Evolutionary conservation across 331 rosid species (phyloP), one percentile per base, ranked within the genome.

Genomic region (Stylosanthes scabra): DNA sequence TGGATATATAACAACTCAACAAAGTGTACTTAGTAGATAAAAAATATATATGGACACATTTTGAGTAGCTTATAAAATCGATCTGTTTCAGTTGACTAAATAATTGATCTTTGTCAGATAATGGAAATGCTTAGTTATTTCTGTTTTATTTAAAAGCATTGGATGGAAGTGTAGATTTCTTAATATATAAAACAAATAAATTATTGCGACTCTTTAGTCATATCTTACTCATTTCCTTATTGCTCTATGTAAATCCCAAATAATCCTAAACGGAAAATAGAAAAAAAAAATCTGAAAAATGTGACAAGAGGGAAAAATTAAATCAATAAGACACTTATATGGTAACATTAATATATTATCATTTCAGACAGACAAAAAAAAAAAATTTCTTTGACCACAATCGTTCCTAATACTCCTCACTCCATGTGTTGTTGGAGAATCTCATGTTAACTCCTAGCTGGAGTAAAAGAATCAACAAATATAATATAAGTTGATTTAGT

Each of bases 331-430:
- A 8, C 9, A 45, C 39, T 20, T 7, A 46, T 7, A 46, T 20
- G 46, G 10, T 40, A 34, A 13, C 41, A 41, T 57, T 51, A 20
- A 49, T 8, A 52, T 46, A 28, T 6, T 20, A 20, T 20, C 25
- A 20, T 20, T 20, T 20, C 25, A 20, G 25, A 20, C 25, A 20
- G 25, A 20, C 25, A 20, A 20, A 20, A 20, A 20, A 20, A 20
- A 20, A n/a, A n/a, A n/a, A n/a, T 74, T 54, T 74, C 63, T 70
- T 66, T 77, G 82, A 83, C 84, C 77, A 71, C 74, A 66, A 27
- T 28, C 42, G 12, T 20, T 76, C 44, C n/a, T 31, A 60, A 59
- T 42, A 46, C 4, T 46, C 25, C 49, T 75, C 74, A 60, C 46
- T 29, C 79, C 82, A 71, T 74, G 78, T 74, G 81, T 59, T 51